Conservation (phyloP, 2,329 filamentous ascomycete genomes). For the Neofusicoccum ribis region DNA sequence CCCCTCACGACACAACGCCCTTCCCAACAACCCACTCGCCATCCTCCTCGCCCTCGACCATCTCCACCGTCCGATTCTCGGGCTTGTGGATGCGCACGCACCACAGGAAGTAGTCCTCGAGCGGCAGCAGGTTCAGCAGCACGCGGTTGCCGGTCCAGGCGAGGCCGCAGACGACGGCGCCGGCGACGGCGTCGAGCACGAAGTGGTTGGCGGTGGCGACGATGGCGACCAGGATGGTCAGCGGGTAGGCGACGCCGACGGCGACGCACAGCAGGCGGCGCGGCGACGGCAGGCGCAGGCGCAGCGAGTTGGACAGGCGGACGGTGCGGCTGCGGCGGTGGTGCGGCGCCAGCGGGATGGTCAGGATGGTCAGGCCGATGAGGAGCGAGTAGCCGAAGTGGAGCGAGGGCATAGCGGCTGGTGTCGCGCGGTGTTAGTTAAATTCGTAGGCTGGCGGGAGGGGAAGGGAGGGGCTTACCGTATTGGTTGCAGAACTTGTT, state of each 20-base stretch:
- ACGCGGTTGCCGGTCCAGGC: slow-evolving; percentile 60
- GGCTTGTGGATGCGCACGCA: slow-evolving; percentile 66
- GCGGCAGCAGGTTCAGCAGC: slow-evolving; percentile 62
- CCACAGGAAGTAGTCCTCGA: slow-evolving; percentile 70
- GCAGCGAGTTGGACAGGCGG: slow-evolving; percentile 29
- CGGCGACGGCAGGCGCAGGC: slow-evolving; percentile 48
- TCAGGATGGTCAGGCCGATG: slow-evolving; percentile 68
- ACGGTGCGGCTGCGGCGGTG: slow-evolving; percentile 46
- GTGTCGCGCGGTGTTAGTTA: too few relatives aligned
- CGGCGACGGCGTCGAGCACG: slow-evolving; percentile 69
- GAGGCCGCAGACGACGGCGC: slow-evolving; percentile 63
- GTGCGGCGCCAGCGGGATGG: slow-evolving; percentile 61
- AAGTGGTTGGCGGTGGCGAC: slow-evolving; percentile 73
- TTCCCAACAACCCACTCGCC: slow-evolving; percentile 11
- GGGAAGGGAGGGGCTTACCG: slow-evolving; percentile 44
- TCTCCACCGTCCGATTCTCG: background rate
- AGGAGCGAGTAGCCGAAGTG: slow-evolving; percentile 76
- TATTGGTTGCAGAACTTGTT: slow-evolving; percentile 77
- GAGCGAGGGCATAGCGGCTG: slow-evolving; percentile 72
- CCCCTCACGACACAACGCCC: background rate
- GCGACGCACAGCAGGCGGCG: slow-evolving; percentile 52
- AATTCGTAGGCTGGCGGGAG: too few relatives aligned
- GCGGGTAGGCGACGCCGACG: slow-evolving; percentile 63
- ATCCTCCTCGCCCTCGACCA: slow-evolving; percentile 2
- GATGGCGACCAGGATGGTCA: slow-evolving; percentile 66